phyloP scores from a whole-genome alignment of 140 eudicot species.

The Anethum foeniculum region DNA sequence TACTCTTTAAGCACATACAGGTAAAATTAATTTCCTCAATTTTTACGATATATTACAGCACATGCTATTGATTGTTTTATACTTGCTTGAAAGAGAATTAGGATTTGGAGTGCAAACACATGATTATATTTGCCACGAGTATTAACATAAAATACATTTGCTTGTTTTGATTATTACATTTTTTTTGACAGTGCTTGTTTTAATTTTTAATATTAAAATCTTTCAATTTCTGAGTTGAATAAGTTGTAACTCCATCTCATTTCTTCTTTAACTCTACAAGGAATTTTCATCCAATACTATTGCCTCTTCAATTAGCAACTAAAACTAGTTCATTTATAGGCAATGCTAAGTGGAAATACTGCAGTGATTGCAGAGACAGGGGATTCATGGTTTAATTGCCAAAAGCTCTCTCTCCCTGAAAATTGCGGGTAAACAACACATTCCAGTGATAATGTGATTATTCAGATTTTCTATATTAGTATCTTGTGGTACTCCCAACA shows the following conservation, averaged over 20 bases:
- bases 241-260: neutral
- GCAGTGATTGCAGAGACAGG: constrained; percentile 79
- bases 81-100: neutral
- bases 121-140: neutral
- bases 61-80: neutral
- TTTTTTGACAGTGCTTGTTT: neutral
- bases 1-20: constrained; percentile 84
- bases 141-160: neutral
- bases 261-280: neutral
- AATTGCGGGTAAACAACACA: constrained; percentile 49
- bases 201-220: neutral
- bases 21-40: constrained; percentile 15
- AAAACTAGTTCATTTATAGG: constrained; percentile 30
- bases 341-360: constrained; percentile 48
- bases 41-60: too few species aligned
- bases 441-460: constrained; percentile 1
- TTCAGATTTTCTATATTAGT: neutral
- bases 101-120: neutral
- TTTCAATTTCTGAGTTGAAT: neutral
- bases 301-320: neutral
- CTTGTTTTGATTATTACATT: neutral
- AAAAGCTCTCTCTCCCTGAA: constrained; percentile 62
- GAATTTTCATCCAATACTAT: neutral
- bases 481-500: neutral
- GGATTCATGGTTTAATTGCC: constrained; percentile 79